Evolutionary conservation across 345 rosid genomes (phyloP).

Genomic region (Salix caprea): DNA sequence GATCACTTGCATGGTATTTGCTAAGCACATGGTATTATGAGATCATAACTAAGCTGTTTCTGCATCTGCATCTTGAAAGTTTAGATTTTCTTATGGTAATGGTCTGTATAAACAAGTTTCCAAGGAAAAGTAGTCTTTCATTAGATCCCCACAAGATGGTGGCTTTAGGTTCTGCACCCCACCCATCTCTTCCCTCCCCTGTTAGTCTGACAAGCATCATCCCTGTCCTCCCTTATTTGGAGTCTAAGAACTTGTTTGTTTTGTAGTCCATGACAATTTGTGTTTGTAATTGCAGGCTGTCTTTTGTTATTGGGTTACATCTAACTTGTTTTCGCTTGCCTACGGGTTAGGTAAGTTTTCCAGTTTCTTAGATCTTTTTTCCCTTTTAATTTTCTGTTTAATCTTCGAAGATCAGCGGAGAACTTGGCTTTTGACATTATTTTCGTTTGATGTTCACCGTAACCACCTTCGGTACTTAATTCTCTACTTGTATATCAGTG

Average conservation of each 20-base stretch:
- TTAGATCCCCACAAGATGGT: background rate
- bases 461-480: background rate
- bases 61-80: background rate
- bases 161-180: background rate
- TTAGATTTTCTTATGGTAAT: background rate
- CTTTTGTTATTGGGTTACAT: conserved; percentile 87
- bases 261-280: background rate
- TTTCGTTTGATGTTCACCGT: background rate
- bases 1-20: background rate
- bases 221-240: background rate
- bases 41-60: background rate
- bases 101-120: background rate
- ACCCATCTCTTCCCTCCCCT: background rate
- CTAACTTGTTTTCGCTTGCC: conserved; percentile 66
- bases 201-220: background rate
- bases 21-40: background rate
- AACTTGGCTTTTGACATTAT: background rate
- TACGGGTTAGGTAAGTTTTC: conserved; percentile 67
- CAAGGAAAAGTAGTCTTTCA: background rate
- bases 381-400: background rate
- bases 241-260: background rate
- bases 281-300: conserved; percentile 57
- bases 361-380: background rate
- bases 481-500: conserved; percentile 31
- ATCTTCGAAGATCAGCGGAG: background rate